A percentile compares a stretch with the other conserved stretches of the same genome.
phyloP scores from a whole-genome alignment of 257 asterid genomes.

The Ehretia macrophylla region DNA sequence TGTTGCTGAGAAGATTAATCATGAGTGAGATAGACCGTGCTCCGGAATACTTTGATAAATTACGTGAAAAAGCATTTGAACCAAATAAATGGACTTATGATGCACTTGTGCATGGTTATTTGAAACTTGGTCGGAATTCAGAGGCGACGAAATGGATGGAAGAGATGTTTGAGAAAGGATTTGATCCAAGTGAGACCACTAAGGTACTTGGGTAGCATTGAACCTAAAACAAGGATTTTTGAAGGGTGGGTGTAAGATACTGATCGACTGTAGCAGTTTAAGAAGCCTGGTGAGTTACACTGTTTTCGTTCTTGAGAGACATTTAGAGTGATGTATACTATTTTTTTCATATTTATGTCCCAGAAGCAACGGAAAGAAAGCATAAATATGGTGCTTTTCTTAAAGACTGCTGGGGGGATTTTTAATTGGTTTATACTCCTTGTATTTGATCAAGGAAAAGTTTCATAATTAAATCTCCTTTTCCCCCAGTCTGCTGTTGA shows the following conservation, averaged over 20 bases:
- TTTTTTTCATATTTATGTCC: not conserved
- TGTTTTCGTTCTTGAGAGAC: conserved; percentile 4
- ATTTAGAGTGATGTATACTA: conserved; percentile 6
- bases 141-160: conserved; percentile 62
- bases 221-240: no score
- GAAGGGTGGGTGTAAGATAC: not conserved
- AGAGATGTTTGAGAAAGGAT: conserved; percentile 55
- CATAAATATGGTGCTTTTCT: not conserved
- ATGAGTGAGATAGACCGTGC: conserved; percentile 37
- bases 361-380: not conserved
- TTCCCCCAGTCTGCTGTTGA: no score
- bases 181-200: conserved; percentile 35
- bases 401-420: not conserved
- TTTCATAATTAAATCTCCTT: no score
- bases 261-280: conserved; percentile 1
- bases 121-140: conserved; percentile 39
- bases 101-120: conserved; percentile 47
- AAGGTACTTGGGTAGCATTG: conserved; percentile 8
- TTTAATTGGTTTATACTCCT: not conserved
- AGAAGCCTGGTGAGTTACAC: conserved; percentile 15
- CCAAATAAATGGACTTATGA: conserved; percentile 76
- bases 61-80: conserved; percentile 47
- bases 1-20: conserved; percentile 61
- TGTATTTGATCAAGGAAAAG: not conserved
- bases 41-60: conserved; percentile 32